Conservation (phyloP, 2,329 filamentous ascomycete species). For the Penicillium sp. region DNA sequence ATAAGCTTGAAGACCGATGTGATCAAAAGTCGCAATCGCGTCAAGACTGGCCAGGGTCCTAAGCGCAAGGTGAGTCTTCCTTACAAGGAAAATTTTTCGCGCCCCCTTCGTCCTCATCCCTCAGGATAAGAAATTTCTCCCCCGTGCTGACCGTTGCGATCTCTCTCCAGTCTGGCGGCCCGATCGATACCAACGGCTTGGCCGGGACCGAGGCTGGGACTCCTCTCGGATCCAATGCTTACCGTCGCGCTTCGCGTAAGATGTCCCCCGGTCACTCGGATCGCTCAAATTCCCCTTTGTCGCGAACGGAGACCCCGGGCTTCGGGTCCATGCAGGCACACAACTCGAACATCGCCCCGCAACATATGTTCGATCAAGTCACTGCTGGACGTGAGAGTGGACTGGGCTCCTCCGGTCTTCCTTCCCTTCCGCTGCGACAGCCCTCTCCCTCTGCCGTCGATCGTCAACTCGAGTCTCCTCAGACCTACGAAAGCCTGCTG, state of each 20-base stretch:
- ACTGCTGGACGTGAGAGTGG: constrained; percentile 67
- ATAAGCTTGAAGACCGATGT: constrained; percentile 99
- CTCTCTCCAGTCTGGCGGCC: constrained; percentile 48
- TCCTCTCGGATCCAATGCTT: constrained; percentile 61
- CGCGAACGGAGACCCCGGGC: constrained; percentile 77
- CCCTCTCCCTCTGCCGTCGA: constrained; percentile 66
- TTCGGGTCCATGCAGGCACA: constrained; percentile 63
- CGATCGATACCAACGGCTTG: constrained; percentile 63
- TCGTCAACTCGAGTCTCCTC: constrained; percentile 71
- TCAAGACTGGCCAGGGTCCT: constrained; percentile 83
- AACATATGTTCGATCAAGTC: constrained; percentile 79
- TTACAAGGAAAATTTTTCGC: constrained; percentile 33
- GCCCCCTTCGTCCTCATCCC: constrained; percentile 18
- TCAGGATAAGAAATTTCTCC: constrained; percentile 33
- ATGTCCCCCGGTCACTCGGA: constrained; percentile 74
- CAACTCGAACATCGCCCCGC: constrained; percentile 70
- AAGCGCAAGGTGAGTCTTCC: constrained; percentile 75
- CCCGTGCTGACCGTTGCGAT: constrained; percentile 33
- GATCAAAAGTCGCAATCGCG: constrained; percentile 98
- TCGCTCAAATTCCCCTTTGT: constrained; percentile 77
- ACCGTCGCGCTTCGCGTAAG: constrained; percentile 74
- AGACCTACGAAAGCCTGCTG: constrained; percentile 79
- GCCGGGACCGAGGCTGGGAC: constrained; percentile 62
- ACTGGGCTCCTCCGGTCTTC: constrained; percentile 63
- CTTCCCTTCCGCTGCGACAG: constrained; percentile 58